Conservation (phyloP, 306 rosid species). For the Medicago ruthenica region DNA sequence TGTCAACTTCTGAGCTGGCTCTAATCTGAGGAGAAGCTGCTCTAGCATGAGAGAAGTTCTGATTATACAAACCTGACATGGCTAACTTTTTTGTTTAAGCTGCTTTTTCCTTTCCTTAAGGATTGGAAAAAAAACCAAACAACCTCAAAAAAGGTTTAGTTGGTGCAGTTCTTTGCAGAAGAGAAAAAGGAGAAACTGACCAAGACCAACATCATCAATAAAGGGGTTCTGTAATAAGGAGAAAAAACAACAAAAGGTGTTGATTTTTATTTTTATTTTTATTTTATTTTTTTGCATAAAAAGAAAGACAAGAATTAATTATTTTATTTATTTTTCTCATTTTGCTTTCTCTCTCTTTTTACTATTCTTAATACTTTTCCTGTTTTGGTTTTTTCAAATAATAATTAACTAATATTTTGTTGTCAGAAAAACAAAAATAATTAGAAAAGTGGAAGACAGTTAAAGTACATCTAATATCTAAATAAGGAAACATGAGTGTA, state of each 20-base stretch:
- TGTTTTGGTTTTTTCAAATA: background rate
- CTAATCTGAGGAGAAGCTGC: conserved; percentile 98
- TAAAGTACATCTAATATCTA: conserved; percentile 40
- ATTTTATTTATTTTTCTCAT: conserved; percentile 46
- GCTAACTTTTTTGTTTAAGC: conserved; percentile 22
- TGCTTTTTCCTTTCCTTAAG: conserved; percentile 46
- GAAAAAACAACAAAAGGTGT: conserved; percentile 44
- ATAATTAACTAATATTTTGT: background rate
- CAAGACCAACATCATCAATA: conserved; percentile 62
- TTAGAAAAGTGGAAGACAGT: conserved; percentile 37
- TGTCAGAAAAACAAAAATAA: background rate
- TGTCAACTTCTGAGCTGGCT: conserved; percentile 79
- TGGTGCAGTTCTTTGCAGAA: conserved; percentile 61
- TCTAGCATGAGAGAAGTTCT: conserved; percentile 96
- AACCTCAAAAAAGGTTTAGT: conserved; percentile 49
- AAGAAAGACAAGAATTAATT: too few species aligned
- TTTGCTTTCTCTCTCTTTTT: conserved; percentile 7
- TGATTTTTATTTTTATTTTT: too few species aligned
- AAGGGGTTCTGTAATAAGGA: conserved; percentile 55
- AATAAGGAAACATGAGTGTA: conserved; percentile 39
- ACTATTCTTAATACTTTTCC: background rate
- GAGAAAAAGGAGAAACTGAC: conserved; percentile 64
- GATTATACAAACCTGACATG: conserved; percentile 94
- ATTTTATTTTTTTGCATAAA: conserved; percentile 55
- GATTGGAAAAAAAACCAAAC: conserved; percentile 49